Conservation (phyloP, 2,329 filamentous ascomycete species). For the Trichoderma lentiforme region DNA sequence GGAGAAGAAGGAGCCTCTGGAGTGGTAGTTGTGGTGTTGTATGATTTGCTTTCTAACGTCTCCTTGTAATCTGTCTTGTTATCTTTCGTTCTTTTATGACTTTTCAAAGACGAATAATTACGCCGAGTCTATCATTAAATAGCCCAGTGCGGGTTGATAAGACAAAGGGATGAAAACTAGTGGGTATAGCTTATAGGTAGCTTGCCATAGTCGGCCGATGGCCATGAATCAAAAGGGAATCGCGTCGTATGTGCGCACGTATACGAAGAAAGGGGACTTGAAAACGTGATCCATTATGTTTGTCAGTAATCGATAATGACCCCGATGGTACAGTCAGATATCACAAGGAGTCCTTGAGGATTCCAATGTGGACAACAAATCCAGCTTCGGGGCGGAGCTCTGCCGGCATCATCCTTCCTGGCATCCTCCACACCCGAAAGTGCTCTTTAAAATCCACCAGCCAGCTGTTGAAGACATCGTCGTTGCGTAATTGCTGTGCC, state of each 20-base stretch:
- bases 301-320: not conserved
- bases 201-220: conserved; percentile 13
- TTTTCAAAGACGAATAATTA: not conserved
- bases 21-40: conserved; percentile 62
- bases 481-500: conserved; percentile 82
- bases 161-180: not conserved
- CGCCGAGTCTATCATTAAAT: conserved; percentile 12
- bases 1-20: conserved; percentile 77
- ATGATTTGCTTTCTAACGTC: not conserved
- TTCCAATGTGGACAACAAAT: conserved; percentile 78
- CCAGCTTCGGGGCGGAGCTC: conserved; percentile 63
- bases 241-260: conserved; percentile 8
- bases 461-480: conserved; percentile 84
- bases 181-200: not conserved
- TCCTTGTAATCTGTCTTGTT: not conserved
- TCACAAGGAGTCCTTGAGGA: conserved; percentile 44
- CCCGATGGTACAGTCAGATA: no score
- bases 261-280: not conserved
- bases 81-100: not conserved
- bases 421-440: conserved; percentile 76
- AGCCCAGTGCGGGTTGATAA: conserved; percentile 5
- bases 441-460: conserved; percentile 60
- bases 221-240: conserved; percentile 7
- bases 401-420: conserved; percentile 57
- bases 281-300: not conserved